Base-by-base conservation (phyloP, 768 basidiomycete species). In the Porphyrellus cyaneotinctus region DNA sequence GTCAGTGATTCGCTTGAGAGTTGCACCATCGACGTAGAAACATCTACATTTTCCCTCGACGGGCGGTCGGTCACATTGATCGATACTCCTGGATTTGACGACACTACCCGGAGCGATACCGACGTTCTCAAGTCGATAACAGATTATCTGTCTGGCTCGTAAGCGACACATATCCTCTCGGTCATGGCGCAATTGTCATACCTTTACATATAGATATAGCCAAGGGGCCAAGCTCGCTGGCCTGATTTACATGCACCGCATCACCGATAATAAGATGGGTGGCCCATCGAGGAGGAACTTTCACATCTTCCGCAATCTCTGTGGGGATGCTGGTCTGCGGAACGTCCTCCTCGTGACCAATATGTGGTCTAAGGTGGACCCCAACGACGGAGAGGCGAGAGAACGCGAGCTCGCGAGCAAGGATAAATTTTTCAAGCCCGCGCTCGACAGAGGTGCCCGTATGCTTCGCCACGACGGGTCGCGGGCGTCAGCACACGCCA, bases 61-160 rank as follows among this genome's bases (percentile, higher is more conserved):
- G 77, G 74, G 3, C 65, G 64, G 11, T 60, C 49, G 15, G 69
- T 83, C 32, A 74, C 67, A 0, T 61, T 84, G 17, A 74, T 84
- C 42, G 83, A 84, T 56, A 84, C 82, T 0, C 82, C 82, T 0
- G 82, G 82, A 6, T 83, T 83, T 51, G 82, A 82, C 54, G 80
- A 83, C 58, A 77, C 79, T 4, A 54, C 47, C 11, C 70, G 68
- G 43, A 76, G 72, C 42, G 80, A 81, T 47, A 70, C 74, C 0
- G 77, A 76, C 15, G 65, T 82, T 14, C 64, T 81, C 24, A 53
- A 49, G 32, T 74, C 75, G 63, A 79, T 80, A 33, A 74, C 78
- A 57, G 72, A 30, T 18, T 62, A 62, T 24, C 64, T 68, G n/a
- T 26, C 59, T 6, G 49, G 42, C 32, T 67, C 64, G 68, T 68